A percentile compares a stretch with the other conserved stretches of the same genome.
These are phyloP conservation scores for Hevea brasiliensis DNA, from an alignment of 345 rosid genomes.

Conservation along the genomic window DNA sequence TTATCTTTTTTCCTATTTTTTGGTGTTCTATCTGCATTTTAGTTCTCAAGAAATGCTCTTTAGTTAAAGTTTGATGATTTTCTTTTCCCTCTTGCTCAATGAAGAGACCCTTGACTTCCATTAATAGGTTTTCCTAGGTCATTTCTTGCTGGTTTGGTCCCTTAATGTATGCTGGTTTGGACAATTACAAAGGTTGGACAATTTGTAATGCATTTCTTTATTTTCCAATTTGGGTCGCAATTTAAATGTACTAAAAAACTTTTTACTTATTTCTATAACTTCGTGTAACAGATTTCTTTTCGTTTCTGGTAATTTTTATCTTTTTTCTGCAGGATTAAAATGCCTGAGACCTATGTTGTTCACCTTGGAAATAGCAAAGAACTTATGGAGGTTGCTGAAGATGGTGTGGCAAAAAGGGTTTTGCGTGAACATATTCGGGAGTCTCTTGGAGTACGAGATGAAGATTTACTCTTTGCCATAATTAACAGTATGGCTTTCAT, in stretches of 20 bases:
- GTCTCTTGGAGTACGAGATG: conserved; percentile 76
- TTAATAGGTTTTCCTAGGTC: neutral
- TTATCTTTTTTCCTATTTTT: too few relatives aligned
- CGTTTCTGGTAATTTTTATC: neutral
- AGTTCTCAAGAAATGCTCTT: too few relatives aligned
- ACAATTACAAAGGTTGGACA: neutral
- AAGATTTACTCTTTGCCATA: conserved; percentile 77
- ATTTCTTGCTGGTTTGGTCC: neutral
- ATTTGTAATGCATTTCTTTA: neutral
- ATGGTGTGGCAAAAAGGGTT: conserved; percentile 71
- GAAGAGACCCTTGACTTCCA: neutral
- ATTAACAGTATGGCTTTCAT: conserved; percentile 62
- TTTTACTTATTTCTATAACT: neutral
- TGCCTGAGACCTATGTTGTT: conserved; percentile 90
- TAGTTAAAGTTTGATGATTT: neutral
- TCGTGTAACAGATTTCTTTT: neutral
- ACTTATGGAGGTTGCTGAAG: conserved; percentile 93
- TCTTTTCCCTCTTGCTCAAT: too few relatives aligned
- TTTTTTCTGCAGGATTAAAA: conserved; percentile 62
- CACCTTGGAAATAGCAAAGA: conserved; percentile 94
- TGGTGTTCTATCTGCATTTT: too few relatives aligned
- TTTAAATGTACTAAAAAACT: neutral
- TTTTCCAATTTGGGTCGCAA: neutral
- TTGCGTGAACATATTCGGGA: conserved; percentile 83
- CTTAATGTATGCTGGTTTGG: too few relatives aligned